Conservation (phyloP, 2,329 filamentous ascomycete genomes). For the Camptophora hylomeconis region DNA sequence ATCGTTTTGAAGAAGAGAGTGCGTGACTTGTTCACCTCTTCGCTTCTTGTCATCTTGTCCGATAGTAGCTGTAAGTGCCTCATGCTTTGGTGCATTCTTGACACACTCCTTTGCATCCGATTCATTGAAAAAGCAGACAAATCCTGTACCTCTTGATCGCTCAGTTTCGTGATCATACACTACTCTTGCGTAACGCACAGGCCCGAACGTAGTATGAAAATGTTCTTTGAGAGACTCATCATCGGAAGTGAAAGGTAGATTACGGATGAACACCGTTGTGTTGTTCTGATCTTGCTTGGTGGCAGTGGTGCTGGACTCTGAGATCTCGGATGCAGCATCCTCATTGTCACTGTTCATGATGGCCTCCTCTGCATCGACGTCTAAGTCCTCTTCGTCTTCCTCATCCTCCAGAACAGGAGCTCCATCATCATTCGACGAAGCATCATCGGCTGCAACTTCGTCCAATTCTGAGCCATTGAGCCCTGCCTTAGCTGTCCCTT, state of each 20-base stretch:
- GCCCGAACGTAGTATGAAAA: conserved; percentile 68
- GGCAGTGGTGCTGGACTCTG: conserved; percentile 14
- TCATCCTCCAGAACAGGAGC: conserved; percentile 19
- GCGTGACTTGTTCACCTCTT: conserved; percentile 41
- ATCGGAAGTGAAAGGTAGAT: conserved; percentile 77
- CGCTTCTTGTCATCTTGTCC: conserved; percentile 22
- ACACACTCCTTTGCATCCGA: conserved; percentile 68
- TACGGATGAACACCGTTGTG: conserved; percentile 80
- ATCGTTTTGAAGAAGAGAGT: conserved; percentile 81
- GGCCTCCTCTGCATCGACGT: conserved; percentile 28
- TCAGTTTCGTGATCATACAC: conserved; percentile 79
- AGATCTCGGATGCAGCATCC: conserved; percentile 23
- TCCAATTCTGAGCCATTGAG: conserved; percentile 47
- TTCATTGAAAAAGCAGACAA: conserved; percentile 77
- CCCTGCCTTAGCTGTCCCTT: conserved; percentile 30
- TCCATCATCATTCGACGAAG: conserved; percentile 10
- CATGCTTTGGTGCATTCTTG: conserved; percentile 53
- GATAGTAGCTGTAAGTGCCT: conserved; percentile 25
- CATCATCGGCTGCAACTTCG: conserved; percentile 31
- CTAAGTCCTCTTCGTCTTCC: conserved; percentile 25
- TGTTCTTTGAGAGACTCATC: conserved; percentile 74
- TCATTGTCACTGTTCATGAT: conserved; percentile 31
- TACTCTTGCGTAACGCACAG: conserved; percentile 78
- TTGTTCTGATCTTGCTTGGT: conserved; percentile 19
- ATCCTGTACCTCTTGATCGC: conserved; percentile 79